phyloP scores from a whole-genome alignment of 345 rosid genomes.

The Cardamine chenopodiifolia region DNA sequence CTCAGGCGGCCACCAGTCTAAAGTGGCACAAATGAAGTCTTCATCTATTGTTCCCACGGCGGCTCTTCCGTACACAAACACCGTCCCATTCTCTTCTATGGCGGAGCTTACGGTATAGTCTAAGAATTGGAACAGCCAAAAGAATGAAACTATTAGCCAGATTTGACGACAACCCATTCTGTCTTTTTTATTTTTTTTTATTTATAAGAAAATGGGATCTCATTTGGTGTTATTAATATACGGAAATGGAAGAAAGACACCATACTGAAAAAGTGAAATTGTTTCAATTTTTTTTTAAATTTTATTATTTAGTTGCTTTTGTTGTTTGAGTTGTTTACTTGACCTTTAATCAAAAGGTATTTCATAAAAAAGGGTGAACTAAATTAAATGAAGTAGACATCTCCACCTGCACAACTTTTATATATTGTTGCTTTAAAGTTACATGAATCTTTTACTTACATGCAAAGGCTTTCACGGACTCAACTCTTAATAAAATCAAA shows the following conservation, averaged over 20 bases:
- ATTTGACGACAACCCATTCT: conserved; percentile 48
- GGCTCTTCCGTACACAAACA: conserved; percentile 55
- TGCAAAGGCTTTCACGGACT: conserved; percentile 23
- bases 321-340: conserved; percentile 24
- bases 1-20: conserved; percentile 99
- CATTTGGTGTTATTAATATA: conserved; percentile 16
- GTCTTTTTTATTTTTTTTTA: neutral
- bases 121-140: conserved; percentile 40
- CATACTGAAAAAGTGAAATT: conserved; percentile 17
- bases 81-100: conserved; percentile 51
- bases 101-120: conserved; percentile 38
- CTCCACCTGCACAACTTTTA: conserved; percentile 27
- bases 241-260: conserved; percentile 33
- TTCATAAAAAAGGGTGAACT: neutral
- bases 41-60: conserved; percentile 75
- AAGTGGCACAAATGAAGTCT: conserved; percentile 87
- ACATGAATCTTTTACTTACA: conserved; percentile 18
- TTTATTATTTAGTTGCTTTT: neutral
- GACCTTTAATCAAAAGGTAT: conserved; percentile 12
- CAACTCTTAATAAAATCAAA: conserved; percentile 9
- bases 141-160: conserved; percentile 40
- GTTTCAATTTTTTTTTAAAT: neutral
- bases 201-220: conserved; percentile 26
- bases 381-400: conserved; percentile 1
- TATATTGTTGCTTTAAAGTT: conserved; percentile 20